Base-by-base conservation (phyloP, 2,329 filamentous ascomycete species). In the Aplosporella prunicola region DNA sequence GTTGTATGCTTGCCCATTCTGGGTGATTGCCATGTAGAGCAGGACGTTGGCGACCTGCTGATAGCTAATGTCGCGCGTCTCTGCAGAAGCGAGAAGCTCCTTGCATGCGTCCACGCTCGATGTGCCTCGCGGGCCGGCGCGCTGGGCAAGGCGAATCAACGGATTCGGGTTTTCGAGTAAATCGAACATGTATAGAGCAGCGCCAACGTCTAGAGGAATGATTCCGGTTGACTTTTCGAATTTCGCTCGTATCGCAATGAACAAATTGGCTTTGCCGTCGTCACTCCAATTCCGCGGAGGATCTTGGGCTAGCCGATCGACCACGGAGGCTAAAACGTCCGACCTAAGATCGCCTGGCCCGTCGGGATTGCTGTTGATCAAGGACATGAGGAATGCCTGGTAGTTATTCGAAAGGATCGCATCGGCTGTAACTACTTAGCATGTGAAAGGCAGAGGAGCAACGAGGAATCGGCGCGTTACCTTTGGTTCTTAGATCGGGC, bases 201-300 rank as follows among this genome's bases (percentile, higher is more conserved):
- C 76, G 20, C 84, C 68, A 9, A 89, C 72, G 45, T 81, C 74
- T 23, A 76, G 71, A 1, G 84, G 82, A 40, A 80, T 69, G 50
- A 72, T 71, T 40, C 23, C 17, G 8, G 23, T 34, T 11, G 35
- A 23, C 20, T 42, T 70, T 16, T 74, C 67, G 57, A 82, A 89
- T 47, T 82, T 74, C 41, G 78, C 69, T 49, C 72, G 71, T 39
- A 80, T 71, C 45, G 78, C 81, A 53, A 75, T 72, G 30, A 68
- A 65, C 26, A 80, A 71, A 52, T 87, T 82, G 45, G 79, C 69
- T 52, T 82, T 78, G 40, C 76, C 79, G 36, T 79, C 72, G 38
- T 86, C 77, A 51, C 82, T 84, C 66, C 93, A 93, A 57, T 81
- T 86, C 17, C 82, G 83, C 20, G 87, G 86, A 35, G 88, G 86